A percentile compares a stretch with the other conserved stretches of the same genome.
Evolutionary conservation across 2,329 filamentous ascomycete genomes (phyloP).

Genomic region (Didymella pomorum): DNA sequence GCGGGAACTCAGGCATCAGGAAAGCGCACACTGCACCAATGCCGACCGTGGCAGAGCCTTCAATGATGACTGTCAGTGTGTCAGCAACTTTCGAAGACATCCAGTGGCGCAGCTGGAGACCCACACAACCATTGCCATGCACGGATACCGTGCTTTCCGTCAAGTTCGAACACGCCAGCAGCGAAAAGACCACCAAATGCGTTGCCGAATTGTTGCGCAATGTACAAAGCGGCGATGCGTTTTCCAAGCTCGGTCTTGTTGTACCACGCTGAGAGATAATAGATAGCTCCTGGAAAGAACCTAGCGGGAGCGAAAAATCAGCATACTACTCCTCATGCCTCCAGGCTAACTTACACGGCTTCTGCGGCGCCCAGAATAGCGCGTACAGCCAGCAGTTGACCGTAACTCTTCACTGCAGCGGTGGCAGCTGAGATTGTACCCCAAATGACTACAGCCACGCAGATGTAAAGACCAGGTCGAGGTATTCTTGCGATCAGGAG

Average conservation of each 20-base stretch:
- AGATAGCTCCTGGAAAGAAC: slow-evolving; percentile 68
- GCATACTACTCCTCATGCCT: not conserved
- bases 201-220: slow-evolving; percentile 48
- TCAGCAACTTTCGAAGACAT: not conserved
- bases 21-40: slow-evolving; percentile 31
- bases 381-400: slow-evolving; percentile 30
- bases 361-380: slow-evolving; percentile 38
- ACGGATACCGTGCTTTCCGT: slow-evolving; percentile 33
- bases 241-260: slow-evolving; percentile 59
- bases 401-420: slow-evolving; percentile 26
- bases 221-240: slow-evolving; percentile 45
- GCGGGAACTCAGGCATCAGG: slow-evolving; percentile 31
- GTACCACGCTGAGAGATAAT: slow-evolving; percentile 70
- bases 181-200: slow-evolving; percentile 53
- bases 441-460: slow-evolving; percentile 30
- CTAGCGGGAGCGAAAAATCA: slow-evolving; percentile 14
- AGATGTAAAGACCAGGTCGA: slow-evolving; percentile 32
- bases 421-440: slow-evolving; percentile 31
- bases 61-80: slow-evolving; percentile 15
- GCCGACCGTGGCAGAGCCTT: slow-evolving; percentile 30
- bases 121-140: slow-evolving; percentile 42
- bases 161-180: slow-evolving; percentile 44
- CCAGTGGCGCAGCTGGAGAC: not conserved
- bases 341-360: slow-evolving; percentile 20
- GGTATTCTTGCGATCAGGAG: slow-evolving; percentile 31